These are phyloP conservation scores for Phaffia australis DNA, from an alignment of 768 basidiomycete species.

Conservation along the genomic window DNA sequence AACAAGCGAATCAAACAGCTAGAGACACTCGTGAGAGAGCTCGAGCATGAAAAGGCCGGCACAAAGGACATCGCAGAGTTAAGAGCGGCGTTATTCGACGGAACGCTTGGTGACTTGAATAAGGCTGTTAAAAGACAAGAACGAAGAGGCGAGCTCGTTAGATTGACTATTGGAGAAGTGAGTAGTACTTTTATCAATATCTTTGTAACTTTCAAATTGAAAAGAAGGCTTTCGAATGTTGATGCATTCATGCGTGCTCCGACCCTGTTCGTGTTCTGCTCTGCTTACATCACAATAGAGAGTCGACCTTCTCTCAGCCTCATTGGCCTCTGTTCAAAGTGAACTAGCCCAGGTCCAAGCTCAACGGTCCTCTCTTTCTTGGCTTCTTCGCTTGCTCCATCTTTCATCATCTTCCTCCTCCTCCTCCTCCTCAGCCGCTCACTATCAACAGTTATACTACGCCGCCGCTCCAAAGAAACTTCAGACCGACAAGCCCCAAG, in stretches of 20 bases:
- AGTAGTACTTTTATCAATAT: not conserved
- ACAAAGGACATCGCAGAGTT: conserved; percentile 16
- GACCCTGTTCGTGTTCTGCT: not conserved
- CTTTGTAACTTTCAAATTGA: not conserved
- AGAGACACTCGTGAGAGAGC: conserved; percentile 24
- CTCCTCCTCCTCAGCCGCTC: not conserved
- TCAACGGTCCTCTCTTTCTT: conserved; percentile 9
- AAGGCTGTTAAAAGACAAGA: conserved; percentile 13
- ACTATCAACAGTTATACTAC: too few relatives aligned
- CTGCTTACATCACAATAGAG: not conserved
- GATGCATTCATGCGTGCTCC: not conserved
- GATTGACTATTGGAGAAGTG: conserved; percentile 19
- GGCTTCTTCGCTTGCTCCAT: conserved; percentile 16
- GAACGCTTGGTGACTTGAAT: conserved; percentile 1
- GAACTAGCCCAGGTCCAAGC: conserved; percentile 1
- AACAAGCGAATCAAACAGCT: conserved; percentile 25
- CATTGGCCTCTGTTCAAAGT: conserved; percentile 5
- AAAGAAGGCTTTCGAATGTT: not conserved
- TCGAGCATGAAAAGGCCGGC: conserved; percentile 8
- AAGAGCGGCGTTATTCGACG: conserved; percentile 6
- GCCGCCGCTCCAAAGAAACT: too few relatives aligned
- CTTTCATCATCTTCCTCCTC: conserved; percentile 3
- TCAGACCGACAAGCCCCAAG: too few relatives aligned
- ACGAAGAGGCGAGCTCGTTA: conserved; percentile 13
- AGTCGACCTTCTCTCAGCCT: conserved; percentile 13